Base-by-base conservation (phyloP, 108 stramenopile species). In the Cyclotella distinguenda region DNA sequence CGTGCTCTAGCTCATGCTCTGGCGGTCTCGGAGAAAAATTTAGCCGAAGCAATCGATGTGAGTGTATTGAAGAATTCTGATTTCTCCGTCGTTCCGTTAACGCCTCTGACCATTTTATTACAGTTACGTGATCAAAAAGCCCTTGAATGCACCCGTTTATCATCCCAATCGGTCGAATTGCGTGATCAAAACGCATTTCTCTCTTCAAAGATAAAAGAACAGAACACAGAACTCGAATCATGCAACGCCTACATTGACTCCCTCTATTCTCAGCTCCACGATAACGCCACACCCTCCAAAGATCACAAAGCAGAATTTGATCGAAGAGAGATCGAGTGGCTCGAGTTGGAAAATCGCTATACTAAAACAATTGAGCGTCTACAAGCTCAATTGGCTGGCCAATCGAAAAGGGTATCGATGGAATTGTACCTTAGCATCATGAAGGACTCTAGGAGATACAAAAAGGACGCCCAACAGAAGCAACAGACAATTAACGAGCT, bases 11-110 rank as follows among this genome's bases (percentile, higher is more conserved):
- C 69, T 7, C 33, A 70, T 43, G 56, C 69, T 16, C 40, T 70
- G 34, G 69, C 69, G 6, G 36, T 61, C 2, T 70, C 69, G 15
- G 69, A 70, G 47, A 60, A 70, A 47, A 60, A 70, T 54, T 47
- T 70, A 19, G 69, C 69, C 21, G 60, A 61, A 7, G 69, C 69
- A 12, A 52, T 47, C 33, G 60, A 47, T 28, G 63, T 64, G 21
- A 50, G 33, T 64, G 3, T 3, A 23, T 15, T 33, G 1, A 18
- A n/a, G 34, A 4, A 40, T 22, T 40, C 23, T 56, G 18, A 11
- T 36, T 56, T 31, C 12, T 36, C 11, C 18, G 10, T 48, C 23
- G 47, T 6, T 23, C 19, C 5, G 1, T 21, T 25, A 21, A 21
- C 2, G 12, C 47, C 3, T 48, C 15, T 23, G 18, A 10, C 6